Evolutionary conservation across 179 eudicot genomes (phyloP), one percentile per base, ranked within the genome.

Genomic region (Beta lomatogona): DNA sequence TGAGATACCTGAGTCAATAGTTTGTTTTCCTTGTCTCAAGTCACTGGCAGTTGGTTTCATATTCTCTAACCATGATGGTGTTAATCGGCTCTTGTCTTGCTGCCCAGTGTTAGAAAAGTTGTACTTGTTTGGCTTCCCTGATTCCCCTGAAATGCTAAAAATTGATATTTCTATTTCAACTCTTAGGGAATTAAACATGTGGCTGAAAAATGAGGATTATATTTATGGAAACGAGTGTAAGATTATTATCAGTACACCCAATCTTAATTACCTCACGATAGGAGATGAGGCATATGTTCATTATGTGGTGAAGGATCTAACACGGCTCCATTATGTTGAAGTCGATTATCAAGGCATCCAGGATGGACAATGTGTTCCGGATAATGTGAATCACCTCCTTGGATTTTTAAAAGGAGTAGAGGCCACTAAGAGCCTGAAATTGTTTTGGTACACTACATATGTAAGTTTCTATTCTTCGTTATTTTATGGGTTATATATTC

Each of bases 1-100:
- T 9, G n/a, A 48, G 0, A 65, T 64, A 63, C 72, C 72, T 25
- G 71, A 65, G 10, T 48, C 71, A 52, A 45, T 77, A 3, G 58
- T 66, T 64, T 77, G 46, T 64, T 77, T 77, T 65, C 80, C 80
- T 48, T 52, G 22, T 77, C 48, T 65, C 18, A 77, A 77, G 28
- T 64, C 46, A 22, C 80, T 77, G 6, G 15, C 9, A 9, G 3
- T 77, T 4, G 0, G 25, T 3, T 44, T 64, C 45, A 46, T 48
- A 46, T 64, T 50, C 22, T 60, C 72, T 48, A 16, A 31, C 10
- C 59, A 16, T 50, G 36, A 22, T 22, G 22, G 12, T 53, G 59
- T 15, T 13, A 11, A 63, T 22, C 28, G 10, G 5, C 60, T 77
- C 59, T 46, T 77, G 46, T 65, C 60, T 65, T 46, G 71, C 25